A percentile compares a stretch with the other conserved stretches of the same genome.
phyloP scores from a whole-genome alignment of 768 basidiomycete genomes.

The Boletus rubescentipes region DNA sequence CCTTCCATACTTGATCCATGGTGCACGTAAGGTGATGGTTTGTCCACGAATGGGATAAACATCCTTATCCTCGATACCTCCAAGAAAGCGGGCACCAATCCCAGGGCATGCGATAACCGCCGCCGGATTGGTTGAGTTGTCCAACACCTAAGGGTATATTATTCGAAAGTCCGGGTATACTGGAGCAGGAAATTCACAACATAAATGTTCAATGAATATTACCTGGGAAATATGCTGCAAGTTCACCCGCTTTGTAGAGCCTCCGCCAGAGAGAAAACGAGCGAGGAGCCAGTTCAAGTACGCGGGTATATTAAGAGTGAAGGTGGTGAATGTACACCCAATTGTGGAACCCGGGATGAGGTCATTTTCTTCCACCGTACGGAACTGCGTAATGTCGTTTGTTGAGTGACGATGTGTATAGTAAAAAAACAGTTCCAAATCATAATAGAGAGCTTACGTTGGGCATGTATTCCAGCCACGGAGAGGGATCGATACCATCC shows the following conservation, averaged over 20 bases:
- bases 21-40: slow-evolving; percentile 43
- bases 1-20: slow-evolving; percentile 46
- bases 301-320: slow-evolving; percentile 63
- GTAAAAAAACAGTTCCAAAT: not conserved
- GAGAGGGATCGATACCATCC: slow-evolving; percentile 32
- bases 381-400: slow-evolving; percentile 25
- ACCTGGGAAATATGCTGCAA: slow-evolving; percentile 72
- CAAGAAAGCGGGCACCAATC: slow-evolving; percentile 52
- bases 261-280: slow-evolving; percentile 62
- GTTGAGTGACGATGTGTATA: not conserved
- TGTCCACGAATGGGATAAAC: slow-evolving; percentile 50
- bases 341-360: slow-evolving; percentile 42
- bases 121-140: slow-evolving; percentile 4
- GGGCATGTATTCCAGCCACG: slow-evolving; percentile 51
- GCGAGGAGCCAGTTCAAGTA: slow-evolving; percentile 65
- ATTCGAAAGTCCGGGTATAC: not conserved
- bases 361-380: slow-evolving; percentile 38
- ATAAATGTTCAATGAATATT: not conserved
- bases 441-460: slow-evolving; percentile 36
- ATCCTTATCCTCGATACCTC: slow-evolving; percentile 50
- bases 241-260: slow-evolving; percentile 53
- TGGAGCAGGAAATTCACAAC: not conserved
- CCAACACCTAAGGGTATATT: slow-evolving; percentile 13
- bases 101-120: slow-evolving; percentile 73
- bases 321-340: slow-evolving; percentile 61